Base-by-base conservation (phyloP, 768 basidiomycete genomes). In the Gyrodon lividus region DNA sequence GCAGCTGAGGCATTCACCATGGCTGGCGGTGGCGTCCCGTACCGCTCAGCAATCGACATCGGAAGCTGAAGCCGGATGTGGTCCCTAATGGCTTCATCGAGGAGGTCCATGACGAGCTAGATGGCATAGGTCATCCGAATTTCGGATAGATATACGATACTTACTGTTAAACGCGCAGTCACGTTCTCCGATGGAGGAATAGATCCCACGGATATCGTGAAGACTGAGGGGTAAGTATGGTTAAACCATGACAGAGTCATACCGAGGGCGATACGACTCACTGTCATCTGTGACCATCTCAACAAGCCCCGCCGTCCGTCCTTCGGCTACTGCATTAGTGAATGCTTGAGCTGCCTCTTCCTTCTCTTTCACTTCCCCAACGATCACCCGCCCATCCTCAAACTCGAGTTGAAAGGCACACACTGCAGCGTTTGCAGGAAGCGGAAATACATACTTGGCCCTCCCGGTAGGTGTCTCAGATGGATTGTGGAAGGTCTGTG, bases 371-470 rank as follows among this genome's bases (percentile, higher is more conserved):
- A 70, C 74, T 14, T 75, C 61, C 4, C 80, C 83, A 9, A 63
- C 54, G 3, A 84, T 62, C 4, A 69, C 56, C 0, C 72, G 64
- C 6, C 74, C 77, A 52, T 81, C 74, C 13, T 72, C 70, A 10
- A 72, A 69, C 34, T 67, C 68, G 63, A 83, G 74, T 30, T 74
- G 67, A 57, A 86, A 86, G 0, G 74, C 75, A 51, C 80, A 83
- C 7, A 83, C 72, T 0, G 80, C 81, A 0, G 77, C 78, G 26
- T 69, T 70, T 1, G 75, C 77, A 0, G 83, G 84, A 5, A 85
- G 72, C 8, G 83, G 82, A 55, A 86, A 85, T 34, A 75, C 70
- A 61, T 83, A 86, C 28, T 78, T 73, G 23, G 77, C 79, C 41
- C 75, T 68, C 35, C 64, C 61, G 0, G 80, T 81, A 1, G 72